phyloP scores from a whole-genome alignment of 352 stramenopile genomes.

The Globisporangium perplexum region DNA sequence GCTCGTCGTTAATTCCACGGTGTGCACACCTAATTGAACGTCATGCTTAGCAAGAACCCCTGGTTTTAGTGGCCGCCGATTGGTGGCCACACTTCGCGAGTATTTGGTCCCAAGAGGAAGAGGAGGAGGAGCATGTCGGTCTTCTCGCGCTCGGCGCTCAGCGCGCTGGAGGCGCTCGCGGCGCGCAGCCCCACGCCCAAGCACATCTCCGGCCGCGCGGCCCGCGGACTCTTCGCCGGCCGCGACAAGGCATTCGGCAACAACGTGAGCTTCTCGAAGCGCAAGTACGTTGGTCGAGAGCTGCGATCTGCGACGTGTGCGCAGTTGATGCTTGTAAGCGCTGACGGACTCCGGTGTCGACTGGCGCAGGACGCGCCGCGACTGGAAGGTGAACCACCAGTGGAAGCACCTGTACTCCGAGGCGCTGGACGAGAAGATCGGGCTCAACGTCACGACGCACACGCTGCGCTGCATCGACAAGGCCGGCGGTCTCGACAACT shows the following conservation, averaged over 20 bases:
- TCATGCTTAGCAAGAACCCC: background rate
- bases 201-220: constrained; percentile 69
- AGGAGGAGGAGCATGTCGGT: constrained; percentile 18
- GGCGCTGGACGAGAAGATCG: constrained; percentile 90
- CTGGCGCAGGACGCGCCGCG: constrained; percentile 64
- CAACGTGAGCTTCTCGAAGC: constrained; percentile 93
- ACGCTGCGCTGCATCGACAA: constrained; percentile 93
- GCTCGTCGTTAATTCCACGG: background rate
- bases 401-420: constrained; percentile 87
- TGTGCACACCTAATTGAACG: background rate
- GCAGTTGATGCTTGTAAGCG: background rate
- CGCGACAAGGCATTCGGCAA: constrained; percentile 93
- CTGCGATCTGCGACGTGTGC: background rate
- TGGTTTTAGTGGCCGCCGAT: background rate
- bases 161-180: constrained; percentile 54
- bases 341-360: background rate
- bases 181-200: constrained; percentile 46
- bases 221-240: constrained; percentile 90
- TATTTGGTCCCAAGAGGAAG: background rate
- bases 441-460: constrained; percentile 90
- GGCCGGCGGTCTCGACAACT: constrained; percentile 91
- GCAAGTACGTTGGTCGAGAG: constrained; percentile 40
- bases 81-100: background rate
- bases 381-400: constrained; percentile 93
- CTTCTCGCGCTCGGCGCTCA: constrained; percentile 35